Conservation (phyloP, 768 basidiomycete genomes). For the Pleurotus salmoneostramineus region DNA sequence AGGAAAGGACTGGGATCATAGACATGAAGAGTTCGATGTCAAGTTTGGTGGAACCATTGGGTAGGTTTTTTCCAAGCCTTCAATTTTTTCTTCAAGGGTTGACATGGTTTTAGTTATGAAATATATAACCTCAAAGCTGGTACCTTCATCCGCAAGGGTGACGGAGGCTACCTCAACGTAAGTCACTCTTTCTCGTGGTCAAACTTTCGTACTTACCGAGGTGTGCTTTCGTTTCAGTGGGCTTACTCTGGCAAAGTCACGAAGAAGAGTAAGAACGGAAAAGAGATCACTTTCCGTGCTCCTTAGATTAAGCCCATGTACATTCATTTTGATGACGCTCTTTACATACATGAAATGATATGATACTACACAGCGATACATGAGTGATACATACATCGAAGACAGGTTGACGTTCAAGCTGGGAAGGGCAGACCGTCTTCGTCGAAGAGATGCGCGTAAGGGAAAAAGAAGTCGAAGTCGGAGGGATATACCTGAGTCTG, state of each 20-base stretch:
- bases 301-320: not conserved
- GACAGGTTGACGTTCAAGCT: too few species aligned
- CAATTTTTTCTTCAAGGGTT: not conserved
- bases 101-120: not conserved
- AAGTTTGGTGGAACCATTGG: constrained; percentile 12
- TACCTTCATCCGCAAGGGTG: constrained; percentile 4
- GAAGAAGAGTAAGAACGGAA: not conserved
- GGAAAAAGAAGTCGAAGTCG: too few species aligned
- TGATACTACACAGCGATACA: too few species aligned
- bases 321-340: too few species aligned
- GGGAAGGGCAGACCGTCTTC: too few species aligned
- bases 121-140: constrained; percentile 1
- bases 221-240: not conserved
- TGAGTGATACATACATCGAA: too few species aligned
- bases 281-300: not conserved
- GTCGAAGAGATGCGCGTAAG: too few species aligned
- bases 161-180: constrained; percentile 9
- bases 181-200: not conserved
- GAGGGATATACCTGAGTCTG: too few species aligned
- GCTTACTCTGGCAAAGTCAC: not conserved
- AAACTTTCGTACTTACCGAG: not conserved
- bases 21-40: constrained; percentile 13
- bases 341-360: too few species aligned
- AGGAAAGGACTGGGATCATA: constrained; percentile 17
- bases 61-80: constrained; percentile 3